Evolutionary conservation across 176 grass and related monocot genomes (phyloP).

Genomic region (Miscanthus lutarioriparius): DNA sequence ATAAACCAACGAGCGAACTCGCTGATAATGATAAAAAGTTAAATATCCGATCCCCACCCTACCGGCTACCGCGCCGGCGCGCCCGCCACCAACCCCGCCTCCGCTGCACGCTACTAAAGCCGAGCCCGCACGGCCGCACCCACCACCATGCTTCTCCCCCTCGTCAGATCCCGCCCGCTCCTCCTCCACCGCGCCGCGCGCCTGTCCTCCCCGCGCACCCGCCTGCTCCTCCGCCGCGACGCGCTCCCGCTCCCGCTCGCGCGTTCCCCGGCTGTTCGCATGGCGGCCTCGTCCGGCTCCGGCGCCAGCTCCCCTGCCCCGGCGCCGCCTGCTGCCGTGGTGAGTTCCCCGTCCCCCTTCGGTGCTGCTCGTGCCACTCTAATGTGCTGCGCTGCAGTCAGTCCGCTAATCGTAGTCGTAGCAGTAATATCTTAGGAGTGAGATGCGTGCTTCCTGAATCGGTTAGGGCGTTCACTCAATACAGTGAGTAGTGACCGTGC

Average conservation of each 20-base stretch:
- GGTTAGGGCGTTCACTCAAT: constrained; percentile 23
- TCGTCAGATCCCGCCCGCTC: constrained; percentile 72
- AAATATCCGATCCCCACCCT: no score
- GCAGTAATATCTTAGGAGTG: background rate
- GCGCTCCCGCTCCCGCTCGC: background rate
- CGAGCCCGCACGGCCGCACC: background rate
- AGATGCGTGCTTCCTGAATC: background rate
- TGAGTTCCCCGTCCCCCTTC: constrained; percentile 1
- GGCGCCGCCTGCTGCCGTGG: constrained; percentile 40
- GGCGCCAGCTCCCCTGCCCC: constrained; percentile 46
- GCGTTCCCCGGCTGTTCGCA: constrained; percentile 12
- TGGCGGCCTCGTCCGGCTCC: constrained; percentile 49
- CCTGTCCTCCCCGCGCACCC: constrained; percentile 22
- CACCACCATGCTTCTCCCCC: constrained; percentile 64
- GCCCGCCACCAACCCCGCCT: constrained; percentile 30
- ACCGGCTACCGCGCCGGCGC: background rate
- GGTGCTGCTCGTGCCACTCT: background rate
- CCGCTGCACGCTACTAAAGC: constrained; percentile 41
- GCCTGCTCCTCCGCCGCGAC: constrained; percentile 36
- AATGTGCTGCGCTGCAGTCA: background rate
- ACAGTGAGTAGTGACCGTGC: background rate
- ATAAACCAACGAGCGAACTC: no score
- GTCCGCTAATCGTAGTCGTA: background rate
- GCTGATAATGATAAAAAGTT: no score
- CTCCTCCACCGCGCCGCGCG: constrained; percentile 52